A percentile compares a stretch with the other conserved stretches of the same genome.
phyloP scores from a whole-genome alignment of 2,329 filamentous ascomycete species.

The Passalora sequoiae region DNA sequence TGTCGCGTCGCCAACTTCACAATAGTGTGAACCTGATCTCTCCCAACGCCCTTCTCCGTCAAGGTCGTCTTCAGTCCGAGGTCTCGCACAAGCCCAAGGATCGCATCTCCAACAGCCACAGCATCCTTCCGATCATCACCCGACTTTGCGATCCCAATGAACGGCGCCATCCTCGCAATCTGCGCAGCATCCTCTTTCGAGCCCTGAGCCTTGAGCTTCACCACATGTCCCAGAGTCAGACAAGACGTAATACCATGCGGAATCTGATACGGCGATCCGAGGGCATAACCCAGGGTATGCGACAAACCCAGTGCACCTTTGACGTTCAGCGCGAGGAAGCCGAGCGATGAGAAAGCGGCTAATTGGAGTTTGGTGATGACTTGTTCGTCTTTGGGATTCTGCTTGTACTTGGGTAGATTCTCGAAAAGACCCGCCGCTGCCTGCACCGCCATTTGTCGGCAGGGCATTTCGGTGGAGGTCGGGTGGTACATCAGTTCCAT shows the following conservation, averaged over 20 bases:
- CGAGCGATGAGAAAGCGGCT: slow-evolving; percentile 48
- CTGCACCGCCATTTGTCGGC: slow-evolving; percentile 41
- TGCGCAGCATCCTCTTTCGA: slow-evolving; percentile 43
- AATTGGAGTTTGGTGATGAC: slow-evolving; percentile 49
- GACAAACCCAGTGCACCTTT: slow-evolving; percentile 48
- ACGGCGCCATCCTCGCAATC: slow-evolving; percentile 42
- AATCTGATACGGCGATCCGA: slow-evolving; percentile 52
- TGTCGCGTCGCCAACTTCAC: slow-evolving; percentile 41
- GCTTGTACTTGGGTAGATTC: slow-evolving; percentile 45
- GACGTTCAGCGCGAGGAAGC: slow-evolving; percentile 48
- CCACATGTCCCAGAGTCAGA: slow-evolving; percentile 50
- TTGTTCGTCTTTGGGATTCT: slow-evolving; percentile 43
- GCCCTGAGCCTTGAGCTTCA: slow-evolving; percentile 47
- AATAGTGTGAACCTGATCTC: slow-evolving; percentile 41
- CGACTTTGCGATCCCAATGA: slow-evolving; percentile 37
- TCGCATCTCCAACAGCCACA: slow-evolving; percentile 41
- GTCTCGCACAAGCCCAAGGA: slow-evolving; percentile 41
- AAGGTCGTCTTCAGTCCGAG: slow-evolving; percentile 44
- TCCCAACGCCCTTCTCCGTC: slow-evolving; percentile 42
- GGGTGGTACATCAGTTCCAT: slow-evolving; percentile 52
- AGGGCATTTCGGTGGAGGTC: slow-evolving; percentile 48
- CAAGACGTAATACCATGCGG: slow-evolving; percentile 54
- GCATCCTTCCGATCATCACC: slow-evolving; percentile 43
- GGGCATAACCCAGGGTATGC: slow-evolving; percentile 43
- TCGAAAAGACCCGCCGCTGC: slow-evolving; percentile 47